phyloP scores from a whole-genome alignment of 345 rosid species.

The Noccaea bulbosa region DNA sequence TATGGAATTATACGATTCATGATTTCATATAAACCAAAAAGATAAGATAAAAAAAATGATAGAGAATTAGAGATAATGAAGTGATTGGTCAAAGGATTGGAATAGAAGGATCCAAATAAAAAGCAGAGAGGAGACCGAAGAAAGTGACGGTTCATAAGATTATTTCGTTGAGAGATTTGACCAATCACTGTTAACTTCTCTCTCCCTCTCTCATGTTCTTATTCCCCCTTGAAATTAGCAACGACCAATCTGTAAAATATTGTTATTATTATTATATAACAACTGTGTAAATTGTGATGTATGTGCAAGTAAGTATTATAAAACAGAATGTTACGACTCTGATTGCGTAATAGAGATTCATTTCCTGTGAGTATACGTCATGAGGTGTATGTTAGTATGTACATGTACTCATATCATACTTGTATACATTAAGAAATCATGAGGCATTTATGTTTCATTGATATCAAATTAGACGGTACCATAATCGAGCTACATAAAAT shows the following conservation, averaged over 20 bases:
- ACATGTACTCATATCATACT: slow-evolving; percentile 11
- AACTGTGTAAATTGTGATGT: slow-evolving; percentile 5
- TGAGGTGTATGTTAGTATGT: background rate
- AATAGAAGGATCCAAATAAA: slow-evolving; percentile 46
- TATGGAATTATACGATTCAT: background rate
- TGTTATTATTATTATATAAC: slow-evolving; percentile 27
- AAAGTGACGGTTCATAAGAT: slow-evolving; percentile 35
- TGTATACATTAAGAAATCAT: slow-evolving; percentile 23
- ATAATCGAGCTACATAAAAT: too few relatives aligned
- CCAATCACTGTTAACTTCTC: slow-evolving; percentile 30
- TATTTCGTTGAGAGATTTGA: slow-evolving; percentile 28
- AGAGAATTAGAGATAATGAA: slow-evolving; percentile 35
- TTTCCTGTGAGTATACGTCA: slow-evolving; percentile 38
- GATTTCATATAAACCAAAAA: slow-evolving; percentile 5
- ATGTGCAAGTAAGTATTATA: slow-evolving; percentile 22
- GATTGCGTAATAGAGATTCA: slow-evolving; percentile 32
- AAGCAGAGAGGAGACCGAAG: slow-evolving; percentile 39
- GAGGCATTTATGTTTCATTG: background rate
- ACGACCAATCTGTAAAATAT: slow-evolving; percentile 8
- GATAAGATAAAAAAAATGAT: slow-evolving; percentile 22
- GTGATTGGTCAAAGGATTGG: slow-evolving; percentile 50
- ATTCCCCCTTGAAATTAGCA: slow-evolving; percentile 41
- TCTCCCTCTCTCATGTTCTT: slow-evolving; percentile 31
- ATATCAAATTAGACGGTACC: too few relatives aligned
- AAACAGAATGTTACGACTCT: slow-evolving; percentile 40